These are phyloP conservation scores for Cladochytrium replicatum DNA, from an alignment of 192 early-diverging fungal genomes.

Conservation along the genomic window DNA sequence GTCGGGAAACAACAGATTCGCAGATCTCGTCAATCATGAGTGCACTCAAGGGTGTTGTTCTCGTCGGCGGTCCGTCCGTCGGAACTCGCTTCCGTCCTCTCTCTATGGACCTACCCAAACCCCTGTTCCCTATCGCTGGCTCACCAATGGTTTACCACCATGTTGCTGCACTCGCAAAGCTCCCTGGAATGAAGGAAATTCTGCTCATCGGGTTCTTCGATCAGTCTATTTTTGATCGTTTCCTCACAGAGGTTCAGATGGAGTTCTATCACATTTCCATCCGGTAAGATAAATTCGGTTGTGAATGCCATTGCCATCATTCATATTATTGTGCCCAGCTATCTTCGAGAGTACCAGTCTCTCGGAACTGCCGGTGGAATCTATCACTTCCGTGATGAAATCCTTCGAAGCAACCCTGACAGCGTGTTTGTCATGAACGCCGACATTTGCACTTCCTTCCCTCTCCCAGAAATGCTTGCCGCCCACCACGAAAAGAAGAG, in stretches of 20 bases:
- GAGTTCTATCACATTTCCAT: constrained; percentile 82
- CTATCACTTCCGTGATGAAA: constrained; percentile 98
- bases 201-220: constrained; percentile 96
- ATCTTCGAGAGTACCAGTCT: constrained; percentile 94
- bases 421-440: constrained; percentile 95
- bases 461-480: constrained; percentile 73
- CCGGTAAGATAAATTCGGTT: too few relatives aligned
- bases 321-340: too few relatives aligned
- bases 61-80: constrained; percentile 95
- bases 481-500: constrained; percentile 76
- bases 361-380: constrained; percentile 94
- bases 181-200: constrained; percentile 85
- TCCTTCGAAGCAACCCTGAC: constrained; percentile 79
- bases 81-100: constrained; percentile 96
- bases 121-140: constrained; percentile 97
- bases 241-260: constrained; percentile 72
- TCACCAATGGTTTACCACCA: constrained; percentile 96
- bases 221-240: constrained; percentile 80
- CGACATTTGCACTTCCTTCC: constrained; percentile 92
- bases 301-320: too few relatives aligned
- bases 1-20: too few relatives aligned
- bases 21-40: too few relatives aligned
- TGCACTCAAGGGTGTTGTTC: constrained; percentile 84
- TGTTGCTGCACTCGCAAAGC: constrained; percentile 79
- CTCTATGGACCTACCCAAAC: constrained; percentile 91